Conservation (phyloP, 345 rosid genomes). For the Sonneratia alba region DNA sequence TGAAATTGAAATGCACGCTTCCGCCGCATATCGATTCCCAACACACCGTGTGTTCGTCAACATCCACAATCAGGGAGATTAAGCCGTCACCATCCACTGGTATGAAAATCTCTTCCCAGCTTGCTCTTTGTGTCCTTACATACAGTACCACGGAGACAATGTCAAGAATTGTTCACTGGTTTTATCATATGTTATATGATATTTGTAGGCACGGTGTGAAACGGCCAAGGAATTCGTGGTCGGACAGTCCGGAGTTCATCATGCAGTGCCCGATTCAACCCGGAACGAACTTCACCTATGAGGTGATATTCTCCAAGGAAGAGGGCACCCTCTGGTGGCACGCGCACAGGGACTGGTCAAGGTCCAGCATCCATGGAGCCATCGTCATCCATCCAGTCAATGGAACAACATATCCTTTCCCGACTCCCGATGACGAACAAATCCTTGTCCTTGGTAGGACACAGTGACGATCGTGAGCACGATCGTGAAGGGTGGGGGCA, state of each 20-base stretch:
- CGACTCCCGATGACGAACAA: slow-evolving; percentile 8
- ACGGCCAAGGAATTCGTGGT: slow-evolving; percentile 17
- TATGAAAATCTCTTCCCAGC: neutral
- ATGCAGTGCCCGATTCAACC: slow-evolving; percentile 17
- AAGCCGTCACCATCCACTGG: slow-evolving; percentile 14
- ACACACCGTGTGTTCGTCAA: no score
- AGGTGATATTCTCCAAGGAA: slow-evolving; percentile 13
- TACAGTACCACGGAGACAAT: no score
- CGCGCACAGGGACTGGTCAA: slow-evolving; percentile 15
- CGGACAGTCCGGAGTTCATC: slow-evolving; percentile 18
- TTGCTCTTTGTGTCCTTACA: no score
- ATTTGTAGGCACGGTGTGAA: slow-evolving; percentile 14
- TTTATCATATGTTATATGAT: no score
- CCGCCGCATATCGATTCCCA: no score
- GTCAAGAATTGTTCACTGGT: no score
- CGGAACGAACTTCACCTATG: slow-evolving; percentile 10
- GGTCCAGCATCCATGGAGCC: slow-evolving; percentile 20
- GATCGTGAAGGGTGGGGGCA: slow-evolving; percentile 19
- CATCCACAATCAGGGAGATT: slow-evolving; percentile 7
- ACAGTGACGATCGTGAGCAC: slow-evolving; percentile 16
- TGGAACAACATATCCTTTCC: slow-evolving; percentile 12
- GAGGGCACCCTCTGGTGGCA: slow-evolving; percentile 21
- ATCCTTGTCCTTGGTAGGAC: slow-evolving; percentile 20
- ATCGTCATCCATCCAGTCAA: slow-evolving; percentile 4
- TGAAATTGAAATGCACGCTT: no score